phyloP scores from a whole-genome alignment of 306 rosid species.

The Quercus engelmannii region DNA sequence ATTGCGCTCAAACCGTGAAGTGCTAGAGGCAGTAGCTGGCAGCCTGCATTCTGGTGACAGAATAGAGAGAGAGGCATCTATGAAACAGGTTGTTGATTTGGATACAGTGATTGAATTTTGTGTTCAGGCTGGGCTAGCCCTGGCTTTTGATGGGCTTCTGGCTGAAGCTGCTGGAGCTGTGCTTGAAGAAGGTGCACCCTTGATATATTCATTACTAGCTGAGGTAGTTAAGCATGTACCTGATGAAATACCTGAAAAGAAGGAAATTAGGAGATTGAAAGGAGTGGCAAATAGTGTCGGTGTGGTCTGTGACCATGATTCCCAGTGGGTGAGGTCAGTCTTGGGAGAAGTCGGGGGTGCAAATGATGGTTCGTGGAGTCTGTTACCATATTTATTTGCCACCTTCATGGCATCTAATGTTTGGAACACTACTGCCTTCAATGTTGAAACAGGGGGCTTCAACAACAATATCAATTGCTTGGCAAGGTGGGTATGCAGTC shows the following conservation, averaged over 20 bases:
- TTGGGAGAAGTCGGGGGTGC: constrained; percentile 95
- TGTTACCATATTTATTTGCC: constrained; percentile 89
- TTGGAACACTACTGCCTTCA: constrained; percentile 91
- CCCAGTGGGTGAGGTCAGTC: constrained; percentile 86
- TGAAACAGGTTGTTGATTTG: constrained; percentile 82
- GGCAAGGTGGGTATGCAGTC: constrained; percentile 66
- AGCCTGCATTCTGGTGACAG: constrained; percentile 89
- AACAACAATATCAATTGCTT: constrained; percentile 90
- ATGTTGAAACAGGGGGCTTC: constrained; percentile 90
- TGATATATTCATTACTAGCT: constrained; percentile 68
- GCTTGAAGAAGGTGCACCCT: constrained; percentile 86
- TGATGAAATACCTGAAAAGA: constrained; percentile 80
- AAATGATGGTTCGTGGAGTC: constrained; percentile 94
- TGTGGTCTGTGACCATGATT: constrained; percentile 68
- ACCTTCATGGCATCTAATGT: constrained; percentile 89
- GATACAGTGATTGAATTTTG: constrained; percentile 89
- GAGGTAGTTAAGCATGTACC: constrained; percentile 86
- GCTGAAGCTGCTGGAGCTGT: constrained; percentile 91
- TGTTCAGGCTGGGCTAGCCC: constrained; percentile 84
- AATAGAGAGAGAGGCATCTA: constrained; percentile 78
- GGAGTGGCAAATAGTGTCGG: constrained; percentile 81
- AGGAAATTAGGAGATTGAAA: constrained; percentile 69
- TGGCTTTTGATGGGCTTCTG: constrained; percentile 78
- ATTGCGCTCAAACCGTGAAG: constrained; percentile 84
- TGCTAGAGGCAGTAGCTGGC: constrained; percentile 76